Evolutionary conservation across 1,139 yeast genomes (phyloP), one percentile per base, ranked within the genome.

Genomic region (Taiozyma sp.): DNA sequence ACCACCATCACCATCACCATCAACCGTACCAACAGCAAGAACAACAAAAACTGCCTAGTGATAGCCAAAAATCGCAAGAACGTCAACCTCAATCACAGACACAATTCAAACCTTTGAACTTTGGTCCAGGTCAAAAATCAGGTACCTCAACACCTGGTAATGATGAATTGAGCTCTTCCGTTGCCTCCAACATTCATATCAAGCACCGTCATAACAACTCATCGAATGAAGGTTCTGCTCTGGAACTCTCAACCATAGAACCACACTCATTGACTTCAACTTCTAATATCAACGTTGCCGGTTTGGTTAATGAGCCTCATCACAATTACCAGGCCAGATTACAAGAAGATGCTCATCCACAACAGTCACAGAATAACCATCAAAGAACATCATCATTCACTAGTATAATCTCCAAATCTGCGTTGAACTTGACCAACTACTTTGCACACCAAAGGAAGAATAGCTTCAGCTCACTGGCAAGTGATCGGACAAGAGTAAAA

Each of bases 381-480:
- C 54, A 56, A 23, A 49, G 55, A 10, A 56, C 64, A 2, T 45
- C 67, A 3, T 63, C 67, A 14, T 55, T 64, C 39, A 32, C 65
- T 1, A 62, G 61, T 43, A 43, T 67, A 50, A 64, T 69, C 22
- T 69, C 74, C 5, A 68, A 70, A 54, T 66, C 72, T 2, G 71
- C 72, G 2, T 48, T 69, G 43, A 68, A 70, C 32, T 53, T 71
- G 54, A 65, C 73, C 0, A 67, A 68, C 4, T 70, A 66, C 55
- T 69, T 70, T 51, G 55, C 57, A 39, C 54, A 51, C 8, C 61
- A 64, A 27, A 54, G 65, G 32, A 62, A 66, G 48, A 67, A 69
- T 44, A 68, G 70, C 50, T 68, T 67, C 56, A 68, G 72, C 43
- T 68, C 71, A 28, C 67, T 69, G 50, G 70, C 65, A 27, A 66